Percentiles rank a stretch among this genome's conserved stretches.
phyloP scores from a whole-genome alignment of 2,329 filamentous ascomycete species.

The Dothistroma septosporum region DNA sequence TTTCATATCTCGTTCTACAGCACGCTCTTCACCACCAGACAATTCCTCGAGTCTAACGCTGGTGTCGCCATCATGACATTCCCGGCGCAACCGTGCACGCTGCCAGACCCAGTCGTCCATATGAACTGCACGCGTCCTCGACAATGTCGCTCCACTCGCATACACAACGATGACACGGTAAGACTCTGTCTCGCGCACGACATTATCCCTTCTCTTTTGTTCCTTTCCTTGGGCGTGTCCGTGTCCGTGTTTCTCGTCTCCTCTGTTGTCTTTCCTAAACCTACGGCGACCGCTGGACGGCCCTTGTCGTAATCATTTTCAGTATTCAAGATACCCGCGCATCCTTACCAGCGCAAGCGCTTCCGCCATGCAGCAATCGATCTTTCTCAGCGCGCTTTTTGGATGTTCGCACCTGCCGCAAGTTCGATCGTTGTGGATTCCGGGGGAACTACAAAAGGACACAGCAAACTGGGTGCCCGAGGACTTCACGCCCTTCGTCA shows the following conservation, averaged over 20 bases:
- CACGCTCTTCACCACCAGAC: conserved; percentile 17
- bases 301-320: conserved; percentile 5
- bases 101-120: conserved; percentile 10
- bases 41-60: conserved; percentile 20
- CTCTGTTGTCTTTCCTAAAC: conserved; percentile 9
- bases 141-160: conserved; percentile 14
- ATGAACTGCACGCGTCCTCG: conserved; percentile 12
- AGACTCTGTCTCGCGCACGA: conserved; percentile 16
- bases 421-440: conserved; percentile 27
- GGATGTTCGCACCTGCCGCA: conserved; percentile 15
- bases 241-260: conserved; percentile 13
- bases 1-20: conserved; percentile 15
- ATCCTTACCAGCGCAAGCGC: conserved; percentile 10
- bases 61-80: conserved; percentile 16
- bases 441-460: conserved; percentile 16
- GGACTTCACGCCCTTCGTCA: conserved; percentile 17
- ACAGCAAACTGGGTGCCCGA: conserved; percentile 17
- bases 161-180: conserved; percentile 15
- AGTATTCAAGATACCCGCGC: conserved; percentile 16
- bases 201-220: conserved; percentile 8
- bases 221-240: conserved; percentile 10
- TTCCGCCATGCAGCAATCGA: conserved; percentile 14
- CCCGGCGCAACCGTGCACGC: neutral
- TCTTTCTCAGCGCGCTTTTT: conserved; percentile 31
- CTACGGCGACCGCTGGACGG: conserved; percentile 12